These are phyloP conservation scores for Starmera stellimalicola DNA, from an alignment of 1,139 yeast genomes.

Conservation along the genomic window DNA sequence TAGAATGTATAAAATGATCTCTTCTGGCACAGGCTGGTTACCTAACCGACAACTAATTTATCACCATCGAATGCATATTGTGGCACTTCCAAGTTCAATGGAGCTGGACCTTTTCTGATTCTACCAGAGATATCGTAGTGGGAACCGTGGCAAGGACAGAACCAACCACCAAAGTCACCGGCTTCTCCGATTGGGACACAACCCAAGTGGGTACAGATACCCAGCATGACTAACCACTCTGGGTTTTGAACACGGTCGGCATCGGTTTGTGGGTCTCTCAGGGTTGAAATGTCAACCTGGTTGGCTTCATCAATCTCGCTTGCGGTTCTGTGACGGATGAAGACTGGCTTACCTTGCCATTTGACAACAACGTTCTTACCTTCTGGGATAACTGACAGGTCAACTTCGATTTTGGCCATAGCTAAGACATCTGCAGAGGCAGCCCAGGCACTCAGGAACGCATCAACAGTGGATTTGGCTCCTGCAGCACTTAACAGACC, in stretches of 20 bases:
- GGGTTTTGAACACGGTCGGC: constrained; percentile 93
- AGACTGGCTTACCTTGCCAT: constrained; percentile 99
- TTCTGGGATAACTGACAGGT: constrained; percentile 87
- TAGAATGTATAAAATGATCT: neutral
- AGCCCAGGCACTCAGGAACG: constrained; percentile 87
- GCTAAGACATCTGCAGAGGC: constrained; percentile 99
- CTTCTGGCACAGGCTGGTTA: neutral
- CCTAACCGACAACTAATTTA: constrained; percentile 73
- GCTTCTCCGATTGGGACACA: constrained; percentile 99
- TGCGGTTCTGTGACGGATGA: constrained; percentile 96
- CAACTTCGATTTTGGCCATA: constrained; percentile 98
- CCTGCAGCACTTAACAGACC: constrained; percentile 94
- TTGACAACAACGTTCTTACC: constrained; percentile 97
- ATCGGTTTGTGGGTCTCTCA: constrained; percentile 94
- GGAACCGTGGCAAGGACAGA: constrained; percentile 99
- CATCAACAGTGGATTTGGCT: constrained; percentile 96
- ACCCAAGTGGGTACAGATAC: constrained; percentile 99
- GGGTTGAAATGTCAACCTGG: constrained; percentile 55
- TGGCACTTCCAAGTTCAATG: constrained; percentile 96
- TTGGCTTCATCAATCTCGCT: constrained; percentile 94
- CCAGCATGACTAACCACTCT: constrained; percentile 98
- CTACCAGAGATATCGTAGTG: constrained; percentile 99
- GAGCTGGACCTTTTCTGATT: constrained; percentile 99
- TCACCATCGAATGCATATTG: constrained; percentile 78
- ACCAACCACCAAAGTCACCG: constrained; percentile 99